These are phyloP conservation scores for Mycena belliarum DNA, from an alignment of 768 basidiomycete genomes.

Conservation along the genomic window DNA sequence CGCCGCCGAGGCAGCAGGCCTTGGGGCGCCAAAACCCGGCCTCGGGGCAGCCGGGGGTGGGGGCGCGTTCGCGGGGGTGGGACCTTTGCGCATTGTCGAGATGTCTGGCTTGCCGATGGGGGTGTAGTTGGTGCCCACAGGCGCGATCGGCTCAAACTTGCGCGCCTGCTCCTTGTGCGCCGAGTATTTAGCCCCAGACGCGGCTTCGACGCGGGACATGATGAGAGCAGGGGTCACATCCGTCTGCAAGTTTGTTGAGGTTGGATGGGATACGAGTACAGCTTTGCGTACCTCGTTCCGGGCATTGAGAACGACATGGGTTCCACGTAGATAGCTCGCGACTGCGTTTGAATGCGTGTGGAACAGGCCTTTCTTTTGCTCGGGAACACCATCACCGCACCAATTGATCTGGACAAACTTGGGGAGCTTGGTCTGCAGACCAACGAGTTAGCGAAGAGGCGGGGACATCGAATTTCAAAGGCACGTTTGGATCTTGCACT, in stretches of 20 bases:
- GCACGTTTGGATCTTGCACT: conserved; percentile 83
- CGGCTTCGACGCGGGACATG: conserved; percentile 84
- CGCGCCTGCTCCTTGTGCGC: conserved; percentile 76
- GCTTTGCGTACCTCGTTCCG: conserved; percentile 70
- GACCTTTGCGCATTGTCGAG: conserved; percentile 47
- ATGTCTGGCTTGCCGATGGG: conserved; percentile 80
- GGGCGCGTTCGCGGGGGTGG: conserved; percentile 28
- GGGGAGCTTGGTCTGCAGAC: conserved; percentile 66
- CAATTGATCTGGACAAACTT: conserved; percentile 97
- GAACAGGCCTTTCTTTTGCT: conserved; percentile 88
- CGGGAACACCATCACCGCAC: conserved; percentile 97
- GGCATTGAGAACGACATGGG: conserved; percentile 85
- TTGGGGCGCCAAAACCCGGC: conserved; percentile 47
- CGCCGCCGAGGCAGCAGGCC: conserved; percentile 41
- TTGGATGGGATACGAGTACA: not conserved
- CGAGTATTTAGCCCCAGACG: conserved; percentile 90
- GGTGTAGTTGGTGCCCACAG: conserved; percentile 75
- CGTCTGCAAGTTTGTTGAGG: conserved; percentile 41
- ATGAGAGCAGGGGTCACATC: conserved; percentile 82
- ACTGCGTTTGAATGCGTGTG: conserved; percentile 85
- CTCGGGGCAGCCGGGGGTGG: conserved; percentile 46
- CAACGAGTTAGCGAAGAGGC: not conserved
- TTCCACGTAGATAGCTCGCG: conserved; percentile 75
- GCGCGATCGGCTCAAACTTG: conserved; percentile 76
- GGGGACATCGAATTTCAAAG: conserved; percentile 25